Evolutionary conservation across 2,329 filamentous ascomycete species (phyloP).

Genomic region (Plenodomus tracheiphilus): DNA sequence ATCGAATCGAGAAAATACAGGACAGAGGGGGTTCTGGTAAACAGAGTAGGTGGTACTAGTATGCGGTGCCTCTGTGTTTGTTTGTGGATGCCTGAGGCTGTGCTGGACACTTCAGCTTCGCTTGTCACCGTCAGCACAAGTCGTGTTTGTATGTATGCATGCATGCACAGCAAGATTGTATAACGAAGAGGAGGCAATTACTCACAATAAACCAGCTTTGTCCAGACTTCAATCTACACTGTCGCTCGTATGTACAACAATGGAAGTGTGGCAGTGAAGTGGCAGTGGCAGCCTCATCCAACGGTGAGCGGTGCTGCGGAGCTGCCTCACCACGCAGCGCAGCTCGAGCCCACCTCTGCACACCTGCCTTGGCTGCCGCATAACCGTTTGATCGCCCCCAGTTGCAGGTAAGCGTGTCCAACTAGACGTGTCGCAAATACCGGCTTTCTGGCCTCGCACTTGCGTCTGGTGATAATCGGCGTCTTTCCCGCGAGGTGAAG

Average conservation of each 20-base stretch:
- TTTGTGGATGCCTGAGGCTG: constrained; percentile 1
- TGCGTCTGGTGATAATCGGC: too few relatives aligned
- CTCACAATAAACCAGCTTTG: too few relatives aligned
- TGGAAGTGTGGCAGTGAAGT: neutral
- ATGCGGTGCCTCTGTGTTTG: neutral
- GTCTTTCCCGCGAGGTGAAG: too few relatives aligned
- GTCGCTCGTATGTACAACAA: too few relatives aligned
- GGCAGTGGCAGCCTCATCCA: constrained; percentile 7
- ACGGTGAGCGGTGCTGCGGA: neutral
- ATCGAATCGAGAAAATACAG: neutral
- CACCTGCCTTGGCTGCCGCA: constrained; percentile 27
- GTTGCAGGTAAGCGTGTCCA: too few relatives aligned
- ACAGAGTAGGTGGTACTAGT: neutral
- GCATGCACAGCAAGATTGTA: too few relatives aligned
- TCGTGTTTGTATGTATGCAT: neutral
- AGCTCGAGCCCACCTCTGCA: neutral
- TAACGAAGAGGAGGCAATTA: too few relatives aligned
- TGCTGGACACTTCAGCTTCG: constrained; percentile 19
- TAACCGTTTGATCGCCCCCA: constrained; percentile 20
- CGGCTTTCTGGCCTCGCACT: too few relatives aligned
- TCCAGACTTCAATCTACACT: too few relatives aligned
- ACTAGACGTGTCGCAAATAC: too few relatives aligned
- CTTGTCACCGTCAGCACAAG: constrained; percentile 13
- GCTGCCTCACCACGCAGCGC: neutral
- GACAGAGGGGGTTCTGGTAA: neutral